Base-by-base conservation (phyloP, 179 eudicot species). In the Vitellaria paradoxa region DNA sequence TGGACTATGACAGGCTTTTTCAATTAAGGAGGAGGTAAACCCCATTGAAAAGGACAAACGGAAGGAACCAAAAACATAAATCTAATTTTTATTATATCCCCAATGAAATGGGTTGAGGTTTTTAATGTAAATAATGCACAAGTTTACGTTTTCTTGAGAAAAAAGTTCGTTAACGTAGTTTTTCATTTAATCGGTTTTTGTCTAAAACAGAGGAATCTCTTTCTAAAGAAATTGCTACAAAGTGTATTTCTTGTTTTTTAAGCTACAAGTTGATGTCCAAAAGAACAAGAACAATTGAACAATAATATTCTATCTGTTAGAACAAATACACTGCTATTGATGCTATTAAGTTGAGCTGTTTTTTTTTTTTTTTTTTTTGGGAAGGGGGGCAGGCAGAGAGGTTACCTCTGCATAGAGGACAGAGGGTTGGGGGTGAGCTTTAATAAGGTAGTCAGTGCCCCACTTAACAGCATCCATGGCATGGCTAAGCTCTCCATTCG, bases 371-470 rank as follows among this genome's bases (percentile, higher is more conserved):
- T n/a, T n/a, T n/a, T n/a, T n/a, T n/a, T n/a, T n/a, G n/a, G n/a
- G n/a, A n/a, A n/a, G n/a, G n/a, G n/a, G n/a, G n/a, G n/a, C n/a
- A n/a, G n/a, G n/a, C n/a, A n/a, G 3, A 47, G 64, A 72, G 49
- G 11, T 9, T 88, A 94, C 98, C 93, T 94, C 93, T 85, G 97
- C 99, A 77, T 93, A 93, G 62, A 93, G 92, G 72, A 93, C 93
- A 80, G 91, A 0, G 49, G 99, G 97, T 61, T 90, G 76, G 55
- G 98, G 92, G 56, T 92, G 97, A 45, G 98, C 94, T 79, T 94
- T 93, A 67, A 94, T 88, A 83, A 95, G 80, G 57, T 93, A 95
- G 76, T 95, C 99, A 82, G 97, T 95, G 30, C 97, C 99, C 99
- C 99, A 95, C 65, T 89, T 87, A 52, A 95, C 80, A 37, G 99